These are phyloP conservation scores for Scutellaria minor DNA, from an alignment of 257 asterid species.

Conservation along the genomic window DNA sequence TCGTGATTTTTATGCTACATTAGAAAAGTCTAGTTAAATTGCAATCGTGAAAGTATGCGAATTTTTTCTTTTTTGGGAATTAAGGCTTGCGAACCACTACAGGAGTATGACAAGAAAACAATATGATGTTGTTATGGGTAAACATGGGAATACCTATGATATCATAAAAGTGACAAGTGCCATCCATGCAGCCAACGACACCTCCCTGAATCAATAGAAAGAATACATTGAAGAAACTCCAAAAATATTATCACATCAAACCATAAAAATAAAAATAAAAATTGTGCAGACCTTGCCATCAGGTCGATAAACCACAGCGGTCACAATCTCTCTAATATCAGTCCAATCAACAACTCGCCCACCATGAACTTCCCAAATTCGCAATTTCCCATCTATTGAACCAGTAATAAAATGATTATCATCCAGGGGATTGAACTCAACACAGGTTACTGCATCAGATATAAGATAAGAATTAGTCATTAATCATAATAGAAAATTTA, in stretches of 20 bases:
- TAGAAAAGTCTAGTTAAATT: too few relatives aligned
- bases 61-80: too few relatives aligned
- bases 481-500: slow-evolving; percentile 6
- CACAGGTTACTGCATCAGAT: slow-evolving; percentile 73
- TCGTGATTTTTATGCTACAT: too few relatives aligned
- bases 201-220: slow-evolving; percentile 66
- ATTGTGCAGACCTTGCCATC: slow-evolving; percentile 69
- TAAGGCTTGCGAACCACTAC: background rate
- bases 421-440: slow-evolving; percentile 79
- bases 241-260: background rate
- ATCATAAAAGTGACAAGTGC: slow-evolving; percentile 73
- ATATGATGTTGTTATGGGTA: background rate
- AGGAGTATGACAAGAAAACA: slow-evolving; percentile 17
- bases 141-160: slow-evolving; percentile 53
- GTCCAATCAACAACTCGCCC: slow-evolving; percentile 84
- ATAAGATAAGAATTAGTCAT: slow-evolving; percentile 21
- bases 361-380: slow-evolving; percentile 78
- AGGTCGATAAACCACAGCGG: slow-evolving; percentile 76
- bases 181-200: slow-evolving; percentile 82
- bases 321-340: slow-evolving; percentile 74
- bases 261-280: slow-evolving; percentile 28
- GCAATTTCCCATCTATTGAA: slow-evolving; percentile 81
- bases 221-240: slow-evolving; percentile 6
- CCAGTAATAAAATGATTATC: slow-evolving; percentile 86
- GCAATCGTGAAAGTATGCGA: too few relatives aligned